Conservation (phyloP, 164 flowering plant genomes). For the Akebia trifoliata region DNA sequence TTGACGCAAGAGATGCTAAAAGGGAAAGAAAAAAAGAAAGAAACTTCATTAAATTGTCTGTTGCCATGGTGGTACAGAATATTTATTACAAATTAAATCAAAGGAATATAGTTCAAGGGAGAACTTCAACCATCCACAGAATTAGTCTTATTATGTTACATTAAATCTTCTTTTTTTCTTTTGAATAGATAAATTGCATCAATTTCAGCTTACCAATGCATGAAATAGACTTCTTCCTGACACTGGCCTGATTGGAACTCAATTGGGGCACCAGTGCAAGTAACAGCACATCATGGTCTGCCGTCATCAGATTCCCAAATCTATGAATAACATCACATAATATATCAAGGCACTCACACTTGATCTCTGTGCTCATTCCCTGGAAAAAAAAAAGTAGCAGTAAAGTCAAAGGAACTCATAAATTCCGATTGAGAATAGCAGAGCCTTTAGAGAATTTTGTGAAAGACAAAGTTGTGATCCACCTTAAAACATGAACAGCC, state of each 20-base stretch:
- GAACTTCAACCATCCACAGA: background rate
- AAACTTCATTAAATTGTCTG: background rate
- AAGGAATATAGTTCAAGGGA: background rate
- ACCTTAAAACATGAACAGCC: too few relatives aligned
- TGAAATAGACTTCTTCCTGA: slow-evolving; percentile 81
- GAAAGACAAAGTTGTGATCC: too few relatives aligned
- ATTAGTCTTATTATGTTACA: slow-evolving; percentile 2
- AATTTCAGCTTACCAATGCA: slow-evolving; percentile 64
- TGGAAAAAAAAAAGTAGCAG: slow-evolving; percentile 15
- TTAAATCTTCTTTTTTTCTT: too few relatives aligned
- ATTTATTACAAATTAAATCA: background rate
- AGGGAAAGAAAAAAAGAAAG: slow-evolving; percentile 3
- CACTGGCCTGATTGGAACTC: slow-evolving; percentile 78
- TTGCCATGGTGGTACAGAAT: background rate
- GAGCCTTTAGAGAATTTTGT: too few relatives aligned
- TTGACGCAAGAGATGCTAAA: slow-evolving; percentile 87
- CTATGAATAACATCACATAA: slow-evolving; percentile 88
- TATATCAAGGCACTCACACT: slow-evolving; percentile 95
- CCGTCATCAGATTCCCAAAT: slow-evolving; percentile 80
- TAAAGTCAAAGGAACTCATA: background rate
- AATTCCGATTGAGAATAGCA: background rate
- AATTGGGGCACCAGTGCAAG: slow-evolving; percentile 72
- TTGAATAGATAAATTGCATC: too few relatives aligned
- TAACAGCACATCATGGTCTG: slow-evolving; percentile 67
- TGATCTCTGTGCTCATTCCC: slow-evolving; percentile 79